These are phyloP conservation scores for Leccinellum luteum DNA, from an alignment of 768 basidiomycete genomes.

Conservation along the genomic window DNA sequence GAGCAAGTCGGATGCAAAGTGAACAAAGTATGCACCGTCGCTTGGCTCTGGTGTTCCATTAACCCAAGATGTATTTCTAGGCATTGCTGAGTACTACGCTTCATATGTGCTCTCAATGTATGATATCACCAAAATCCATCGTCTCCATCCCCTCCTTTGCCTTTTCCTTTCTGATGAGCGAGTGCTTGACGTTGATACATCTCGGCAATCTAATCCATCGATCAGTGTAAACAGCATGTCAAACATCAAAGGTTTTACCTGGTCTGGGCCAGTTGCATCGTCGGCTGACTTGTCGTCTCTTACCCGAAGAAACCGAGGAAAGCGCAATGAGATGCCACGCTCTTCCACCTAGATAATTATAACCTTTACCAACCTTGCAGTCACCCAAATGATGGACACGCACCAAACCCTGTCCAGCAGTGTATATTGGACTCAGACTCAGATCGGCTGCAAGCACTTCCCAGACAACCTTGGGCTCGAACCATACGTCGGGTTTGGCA, in stretches of 20 bases:
- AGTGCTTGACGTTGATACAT: slow-evolving; percentile 91
- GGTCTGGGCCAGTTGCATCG: slow-evolving; percentile 90
- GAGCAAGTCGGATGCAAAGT: slow-evolving; percentile 32
- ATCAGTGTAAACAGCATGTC: slow-evolving; percentile 2
- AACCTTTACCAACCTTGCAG: not conserved
- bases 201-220: slow-evolving; percentile 67
- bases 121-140: slow-evolving; percentile 73
- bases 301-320: slow-evolving; percentile 90
- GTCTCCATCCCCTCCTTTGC: slow-evolving; percentile 60
- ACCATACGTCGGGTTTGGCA: slow-evolving; percentile 97
- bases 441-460: slow-evolving; percentile 97
- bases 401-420: slow-evolving; percentile 90
- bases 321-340: slow-evolving; percentile 91
- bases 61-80: slow-evolving; percentile 4
- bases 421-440: slow-evolving; percentile 94
- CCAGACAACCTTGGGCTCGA: slow-evolving; percentile 97
- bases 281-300: slow-evolving; percentile 93
- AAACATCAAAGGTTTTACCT: slow-evolving; percentile 47
- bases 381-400: slow-evolving; percentile 25
- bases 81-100: slow-evolving; percentile 16
- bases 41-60: not conserved
- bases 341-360: slow-evolving; percentile 61
- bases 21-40: not conserved
- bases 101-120: slow-evolving; percentile 7
- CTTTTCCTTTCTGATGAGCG: slow-evolving; percentile 72